These are phyloP conservation scores for Cyberlindnera americana DNA, from an alignment of 805 yeast species.

Conservation along the genomic window DNA sequence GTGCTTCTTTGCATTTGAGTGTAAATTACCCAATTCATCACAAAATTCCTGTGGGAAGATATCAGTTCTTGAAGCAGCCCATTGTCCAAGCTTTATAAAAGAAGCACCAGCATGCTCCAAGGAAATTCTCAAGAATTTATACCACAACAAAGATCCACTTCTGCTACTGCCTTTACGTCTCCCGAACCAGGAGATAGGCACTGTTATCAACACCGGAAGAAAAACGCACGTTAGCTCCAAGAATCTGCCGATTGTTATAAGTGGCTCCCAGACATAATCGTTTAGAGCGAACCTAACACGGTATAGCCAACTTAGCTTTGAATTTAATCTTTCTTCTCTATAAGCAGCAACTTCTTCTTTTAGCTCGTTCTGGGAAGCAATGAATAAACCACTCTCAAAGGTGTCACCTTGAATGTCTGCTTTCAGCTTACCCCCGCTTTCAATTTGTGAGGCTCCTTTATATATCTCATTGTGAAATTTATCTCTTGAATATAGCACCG, in stretches of 20 bases:
- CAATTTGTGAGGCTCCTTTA: conserved; percentile 11
- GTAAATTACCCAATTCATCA: conserved; percentile 68
- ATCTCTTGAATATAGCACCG: neutral
- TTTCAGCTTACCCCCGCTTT: conserved; percentile 14
- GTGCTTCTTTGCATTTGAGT: conserved; percentile 81
- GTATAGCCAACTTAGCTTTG: conserved; percentile 32
- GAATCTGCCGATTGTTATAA: conserved; percentile 65
- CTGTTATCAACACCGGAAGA: conserved; percentile 58
- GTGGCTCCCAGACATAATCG: conserved; percentile 66
- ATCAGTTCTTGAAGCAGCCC: conserved; percentile 98
- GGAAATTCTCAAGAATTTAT: conserved; percentile 52
- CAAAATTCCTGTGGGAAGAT: conserved; percentile 81
- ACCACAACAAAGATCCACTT: conserved; percentile 72
- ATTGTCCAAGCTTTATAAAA: conserved; percentile 88
- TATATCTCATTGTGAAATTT: conserved; percentile 10
- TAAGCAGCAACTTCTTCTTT: conserved; percentile 33
- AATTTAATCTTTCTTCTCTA: conserved; percentile 28
- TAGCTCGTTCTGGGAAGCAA: conserved; percentile 57
- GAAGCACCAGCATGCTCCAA: conserved; percentile 92
- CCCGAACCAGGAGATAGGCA: conserved; percentile 52
- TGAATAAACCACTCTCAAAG: conserved; percentile 62
- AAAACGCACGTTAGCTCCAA: conserved; percentile 63
- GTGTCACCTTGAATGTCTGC: conserved; percentile 56
- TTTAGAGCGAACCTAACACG: conserved; percentile 39
- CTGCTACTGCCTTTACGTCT: conserved; percentile 36